Conservation (phyloP, 1,284 basidiomycete species). For the Moesziomyces parantarcticus region DNA sequence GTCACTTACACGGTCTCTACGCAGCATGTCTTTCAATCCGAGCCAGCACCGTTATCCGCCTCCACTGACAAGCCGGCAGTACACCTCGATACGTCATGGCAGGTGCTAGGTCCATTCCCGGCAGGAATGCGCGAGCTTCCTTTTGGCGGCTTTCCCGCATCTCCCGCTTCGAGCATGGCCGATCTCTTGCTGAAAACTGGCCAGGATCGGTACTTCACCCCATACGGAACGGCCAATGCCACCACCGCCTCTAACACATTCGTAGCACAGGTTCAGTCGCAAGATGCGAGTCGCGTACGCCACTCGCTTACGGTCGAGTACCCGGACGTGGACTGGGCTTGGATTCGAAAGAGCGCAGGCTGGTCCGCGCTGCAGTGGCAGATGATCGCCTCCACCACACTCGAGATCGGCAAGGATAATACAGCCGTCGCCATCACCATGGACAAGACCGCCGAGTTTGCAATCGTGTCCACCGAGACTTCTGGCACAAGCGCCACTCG, state of each 20-base stretch:
- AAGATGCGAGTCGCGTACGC: neutral
- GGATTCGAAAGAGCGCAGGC: conserved; percentile 37
- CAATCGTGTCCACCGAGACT: conserved; percentile 11
- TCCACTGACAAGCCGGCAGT: neutral
- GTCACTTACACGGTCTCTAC: conserved; percentile 16
- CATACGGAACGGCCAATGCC: conserved; percentile 25
- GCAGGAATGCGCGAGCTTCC: conserved; percentile 38
- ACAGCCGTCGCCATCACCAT: conserved; percentile 31
- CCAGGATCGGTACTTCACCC: conserved; percentile 1
- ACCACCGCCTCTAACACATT: conserved; percentile 9
- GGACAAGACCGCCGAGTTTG: conserved; percentile 43
- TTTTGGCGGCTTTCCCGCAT: conserved; percentile 33
- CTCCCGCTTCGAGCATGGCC: conserved; percentile 5
- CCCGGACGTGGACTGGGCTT: conserved; percentile 33
- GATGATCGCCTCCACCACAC: conserved; percentile 27
- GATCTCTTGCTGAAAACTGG: conserved; percentile 5
- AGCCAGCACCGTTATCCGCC: neutral
- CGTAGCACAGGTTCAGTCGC: conserved; percentile 7
- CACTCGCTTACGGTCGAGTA: conserved; percentile 36
- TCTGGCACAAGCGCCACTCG: neutral
- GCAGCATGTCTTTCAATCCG: conserved; percentile 18
- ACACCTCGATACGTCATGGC: conserved; percentile 14
- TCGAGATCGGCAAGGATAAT: conserved; percentile 20
- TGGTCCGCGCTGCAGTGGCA: conserved; percentile 53
- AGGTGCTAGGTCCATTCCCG: conserved; percentile 33